Base-by-base conservation (phyloP, 148 eudicot species). In the Rhododendron molle region DNA sequence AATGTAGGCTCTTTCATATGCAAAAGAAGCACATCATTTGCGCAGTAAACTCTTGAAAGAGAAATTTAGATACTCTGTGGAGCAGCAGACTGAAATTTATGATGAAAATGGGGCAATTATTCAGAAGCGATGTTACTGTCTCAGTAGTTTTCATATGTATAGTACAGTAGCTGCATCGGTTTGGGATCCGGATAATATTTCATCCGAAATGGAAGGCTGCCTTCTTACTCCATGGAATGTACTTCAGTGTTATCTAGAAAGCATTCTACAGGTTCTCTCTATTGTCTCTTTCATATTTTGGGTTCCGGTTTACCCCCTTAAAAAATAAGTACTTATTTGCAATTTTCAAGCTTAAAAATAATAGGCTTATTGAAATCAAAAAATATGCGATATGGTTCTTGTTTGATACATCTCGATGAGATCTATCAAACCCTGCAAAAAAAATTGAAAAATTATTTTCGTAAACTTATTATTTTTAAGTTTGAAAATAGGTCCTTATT, bases 161-260 rank as follows among this genome's bases (percentile, higher is more conserved):
- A 80, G 81, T 88, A 84, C 89, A 83, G 90, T 81, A 49, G 95
- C 94, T 81, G 84, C 87, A 54, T 85, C 86, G 58, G 87, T 89
- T 77, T 94, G 96, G 97, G 85, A 86, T 26, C 60, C 28, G 69
- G 84, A 83, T 74, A 54, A 77, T 76, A 81, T 47, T 43, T 71
- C 87, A 82, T 76, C 82, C 56, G 89, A 91, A 60, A 86, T 90
- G 77, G 95, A 93, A 81, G 89, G 89, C 84, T 85, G 87, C 72
- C 71, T 90, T 82, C 94, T 95, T 86, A 94, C 98, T 84, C 95
- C 99, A 26, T 97, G 99, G 99, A 97, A 92, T 90, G 92, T 93
- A 82, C 98, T 97, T 58, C 91, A 90, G 65, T 90, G 98, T 90
- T 95, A 94, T 88, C 98, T 97, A 83, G 98, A 97, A 90, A 97